Evolutionary conservation across 2,329 filamentous ascomycete species (phyloP).

Genomic region (Magnaporthiopsis rhizophila): DNA sequence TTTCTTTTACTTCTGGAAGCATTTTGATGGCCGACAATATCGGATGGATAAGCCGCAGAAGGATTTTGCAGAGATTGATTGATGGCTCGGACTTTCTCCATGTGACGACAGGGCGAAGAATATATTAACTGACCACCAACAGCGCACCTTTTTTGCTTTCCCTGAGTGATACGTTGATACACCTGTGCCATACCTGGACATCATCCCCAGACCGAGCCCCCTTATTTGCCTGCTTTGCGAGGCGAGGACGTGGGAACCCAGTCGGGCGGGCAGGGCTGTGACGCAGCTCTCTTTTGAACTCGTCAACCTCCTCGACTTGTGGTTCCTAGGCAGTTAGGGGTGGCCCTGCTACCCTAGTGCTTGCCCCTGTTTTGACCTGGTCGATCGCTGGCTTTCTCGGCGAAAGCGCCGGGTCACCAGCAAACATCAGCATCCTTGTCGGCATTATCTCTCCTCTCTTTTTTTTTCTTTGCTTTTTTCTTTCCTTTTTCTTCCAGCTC

Average conservation of each 20-base stretch:
- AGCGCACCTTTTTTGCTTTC: neutral
- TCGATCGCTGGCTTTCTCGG: neutral
- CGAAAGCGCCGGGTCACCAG: too few relatives aligned
- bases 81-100: too few relatives aligned
- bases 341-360: neutral
- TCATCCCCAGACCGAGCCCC: neutral
- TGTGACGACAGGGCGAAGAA: too few relatives aligned
- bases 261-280: neutral
- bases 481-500: too few relatives aligned
- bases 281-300: neutral
- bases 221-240: neutral
- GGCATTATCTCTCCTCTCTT: neutral
- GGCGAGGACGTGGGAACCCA: neutral
- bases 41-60: too few relatives aligned
- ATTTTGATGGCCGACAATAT: too few relatives aligned
- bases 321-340: neutral
- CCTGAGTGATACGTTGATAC: too few relatives aligned
- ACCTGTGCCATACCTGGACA: neutral
- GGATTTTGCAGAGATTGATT: too few relatives aligned
- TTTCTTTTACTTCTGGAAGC: too few relatives aligned
- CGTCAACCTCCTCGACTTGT: too few relatives aligned
- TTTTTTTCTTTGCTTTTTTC: neutral
- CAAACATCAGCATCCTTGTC: neutral
- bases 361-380: neutral
- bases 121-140: too few relatives aligned